Evolutionary conservation across 83 land plant species (phyloP).

Genomic region (Picea mariana): DNA sequence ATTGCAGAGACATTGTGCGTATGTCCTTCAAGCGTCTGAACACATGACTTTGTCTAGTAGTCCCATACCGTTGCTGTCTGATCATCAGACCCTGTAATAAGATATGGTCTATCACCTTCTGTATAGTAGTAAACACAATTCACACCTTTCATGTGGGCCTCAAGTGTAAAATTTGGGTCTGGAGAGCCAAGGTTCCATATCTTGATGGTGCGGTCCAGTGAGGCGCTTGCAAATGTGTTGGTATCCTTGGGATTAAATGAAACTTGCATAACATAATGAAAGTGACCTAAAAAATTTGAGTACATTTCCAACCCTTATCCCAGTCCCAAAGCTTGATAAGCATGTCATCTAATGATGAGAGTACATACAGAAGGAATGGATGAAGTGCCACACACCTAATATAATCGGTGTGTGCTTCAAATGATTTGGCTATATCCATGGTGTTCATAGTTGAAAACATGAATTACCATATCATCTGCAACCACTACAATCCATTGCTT

Average conservation of each 20-base stretch:
- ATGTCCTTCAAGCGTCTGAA: too few species aligned
- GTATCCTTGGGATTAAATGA: conserved; percentile 28
- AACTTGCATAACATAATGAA: conserved; percentile 49
- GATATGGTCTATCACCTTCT: too few species aligned
- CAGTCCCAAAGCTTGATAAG: conserved; percentile 58
- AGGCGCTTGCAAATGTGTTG: too few species aligned
- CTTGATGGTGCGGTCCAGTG: too few species aligned
- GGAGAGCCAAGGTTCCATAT: too few species aligned
- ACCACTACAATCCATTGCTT: conserved; percentile 99
- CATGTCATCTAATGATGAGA: conserved; percentile 55
- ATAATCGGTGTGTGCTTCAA: conserved; percentile 54
- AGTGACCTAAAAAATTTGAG: conserved; percentile 49
- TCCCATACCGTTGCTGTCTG: too few species aligned
- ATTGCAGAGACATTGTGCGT: conserved; percentile 55
- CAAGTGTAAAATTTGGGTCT: too few species aligned
- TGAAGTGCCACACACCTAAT: conserved; percentile 50
- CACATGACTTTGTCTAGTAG: too few species aligned
- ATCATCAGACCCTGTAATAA: too few species aligned
- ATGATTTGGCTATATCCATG: conserved; percentile 45
- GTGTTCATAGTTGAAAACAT: conserved; percentile 97
- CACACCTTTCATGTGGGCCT: too few species aligned
- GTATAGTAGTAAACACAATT: too few species aligned
- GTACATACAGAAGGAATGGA: conserved; percentile 45
- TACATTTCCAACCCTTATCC: conserved; percentile 55
- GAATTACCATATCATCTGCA: conserved; percentile 97